phyloP scores from a whole-genome alignment of 345 rosid species.

The Gynandropsis gynandra region DNA sequence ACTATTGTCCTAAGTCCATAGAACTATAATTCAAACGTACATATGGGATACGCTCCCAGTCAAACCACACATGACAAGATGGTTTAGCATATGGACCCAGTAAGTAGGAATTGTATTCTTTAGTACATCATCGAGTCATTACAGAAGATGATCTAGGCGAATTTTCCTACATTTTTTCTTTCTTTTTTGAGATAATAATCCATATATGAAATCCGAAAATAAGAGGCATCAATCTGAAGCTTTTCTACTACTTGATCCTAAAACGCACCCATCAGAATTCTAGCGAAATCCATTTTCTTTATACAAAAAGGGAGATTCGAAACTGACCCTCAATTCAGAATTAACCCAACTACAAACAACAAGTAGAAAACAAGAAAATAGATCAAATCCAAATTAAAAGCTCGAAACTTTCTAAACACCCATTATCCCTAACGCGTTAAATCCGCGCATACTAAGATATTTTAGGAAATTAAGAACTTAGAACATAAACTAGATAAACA shows the following conservation, averaged over 20 bases:
- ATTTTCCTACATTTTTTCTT: too few species aligned
- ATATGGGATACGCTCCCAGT: too few species aligned
- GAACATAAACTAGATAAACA: background rate
- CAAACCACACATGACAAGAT: background rate
- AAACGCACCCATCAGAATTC: too few species aligned
- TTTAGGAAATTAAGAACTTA: background rate
- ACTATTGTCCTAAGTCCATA: slow-evolving; percentile 3
- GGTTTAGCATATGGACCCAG: slow-evolving; percentile 11
- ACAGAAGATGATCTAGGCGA: background rate
- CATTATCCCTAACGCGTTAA: slow-evolving; percentile 1
- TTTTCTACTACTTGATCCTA: too few species aligned
- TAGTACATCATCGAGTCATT: background rate
- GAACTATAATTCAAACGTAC: background rate
- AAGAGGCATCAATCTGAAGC: too few species aligned
- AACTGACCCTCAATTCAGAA: slow-evolving; percentile 14
- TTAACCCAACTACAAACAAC: slow-evolving; percentile 5
- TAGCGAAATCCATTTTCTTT: background rate
- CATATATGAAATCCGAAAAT: too few species aligned
- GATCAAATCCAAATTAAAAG: slow-evolving; percentile 5
- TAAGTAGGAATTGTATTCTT: too few species aligned
- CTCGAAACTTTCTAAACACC: background rate
- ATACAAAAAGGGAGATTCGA: slow-evolving; percentile 4
- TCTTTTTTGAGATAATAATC: too few species aligned
- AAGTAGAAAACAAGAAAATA: background rate
- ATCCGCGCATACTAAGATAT: background rate